A percentile compares a stretch with the other conserved stretches of the same genome.
Conservation (phyloP, 140 eudicot species). For the Anethum foeniculum region DNA sequence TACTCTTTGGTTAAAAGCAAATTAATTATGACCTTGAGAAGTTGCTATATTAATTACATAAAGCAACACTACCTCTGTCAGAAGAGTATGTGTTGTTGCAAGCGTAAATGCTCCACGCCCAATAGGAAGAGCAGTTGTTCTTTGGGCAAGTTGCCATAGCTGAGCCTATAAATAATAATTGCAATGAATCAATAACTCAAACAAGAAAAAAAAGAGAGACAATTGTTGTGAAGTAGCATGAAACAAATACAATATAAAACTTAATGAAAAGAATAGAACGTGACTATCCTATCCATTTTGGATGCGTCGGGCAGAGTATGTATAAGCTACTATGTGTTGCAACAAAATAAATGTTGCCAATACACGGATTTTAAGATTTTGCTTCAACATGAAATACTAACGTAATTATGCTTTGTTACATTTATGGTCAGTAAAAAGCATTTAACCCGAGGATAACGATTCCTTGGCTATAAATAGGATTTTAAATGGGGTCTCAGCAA, state of each 20-base stretch:
- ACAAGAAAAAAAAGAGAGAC: neutral
- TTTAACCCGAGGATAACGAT: neutral
- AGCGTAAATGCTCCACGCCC: conserved; percentile 99
- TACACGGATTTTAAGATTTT: neutral
- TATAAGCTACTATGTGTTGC: neutral
- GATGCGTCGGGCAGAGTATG: neutral
- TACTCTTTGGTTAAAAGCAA: conserved; percentile 1
- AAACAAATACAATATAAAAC: neutral
- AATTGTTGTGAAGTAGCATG: neutral
- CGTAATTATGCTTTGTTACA: neutral
- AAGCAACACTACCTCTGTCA: conserved; percentile 65
- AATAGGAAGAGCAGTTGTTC: conserved; percentile 90
- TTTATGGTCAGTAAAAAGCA: neutral
- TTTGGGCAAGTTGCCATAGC: conserved; percentile 97
- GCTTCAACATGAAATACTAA: neutral
- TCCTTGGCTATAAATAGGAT: neutral
- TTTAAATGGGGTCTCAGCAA: neutral
- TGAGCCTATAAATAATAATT: conserved; percentile 47
- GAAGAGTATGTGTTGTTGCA: conserved; percentile 79
- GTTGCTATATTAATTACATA: neutral
- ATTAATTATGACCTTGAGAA: neutral
- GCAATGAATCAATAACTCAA: neutral
- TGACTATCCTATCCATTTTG: neutral
- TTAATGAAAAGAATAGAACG: neutral
- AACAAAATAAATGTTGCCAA: neutral